Percentiles rank a stretch among this genome's conserved stretches.
Conservation (phyloP, 352 stramenopile genomes). For the Phytophthora cactorum region DNA sequence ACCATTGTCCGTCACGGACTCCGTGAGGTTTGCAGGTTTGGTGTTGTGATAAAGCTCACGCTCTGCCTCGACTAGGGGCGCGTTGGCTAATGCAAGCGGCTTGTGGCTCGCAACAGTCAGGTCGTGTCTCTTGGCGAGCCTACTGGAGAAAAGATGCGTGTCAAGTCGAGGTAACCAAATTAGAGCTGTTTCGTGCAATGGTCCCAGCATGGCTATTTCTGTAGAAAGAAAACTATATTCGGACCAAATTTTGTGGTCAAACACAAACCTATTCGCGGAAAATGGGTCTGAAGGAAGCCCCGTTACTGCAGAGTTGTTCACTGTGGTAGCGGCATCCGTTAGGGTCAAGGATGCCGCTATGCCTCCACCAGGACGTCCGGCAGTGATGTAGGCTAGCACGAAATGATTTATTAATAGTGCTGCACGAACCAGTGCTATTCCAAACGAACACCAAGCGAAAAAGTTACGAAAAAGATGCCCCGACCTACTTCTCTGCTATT, state of each 20-base stretch:
- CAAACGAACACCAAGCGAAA: constrained; percentile 5
- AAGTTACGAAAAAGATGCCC: constrained; percentile 22
- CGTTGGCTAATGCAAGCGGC: constrained; percentile 28
- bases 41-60: constrained; percentile 16
- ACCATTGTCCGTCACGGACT: background rate
- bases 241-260: too few species aligned
- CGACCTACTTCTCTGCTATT: constrained; percentile 32
- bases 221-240: too few species aligned
- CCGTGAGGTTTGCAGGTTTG: constrained; percentile 1
- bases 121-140: constrained; percentile 16
- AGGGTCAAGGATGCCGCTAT: too few species aligned
- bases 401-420: too few species aligned
- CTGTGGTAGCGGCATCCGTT: too few species aligned
- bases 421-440: background rate
- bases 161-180: constrained; percentile 10
- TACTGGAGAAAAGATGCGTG: constrained; percentile 35
- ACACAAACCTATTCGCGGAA: too few species aligned
- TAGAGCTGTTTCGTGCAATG: too few species aligned
- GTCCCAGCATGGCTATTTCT: too few species aligned
- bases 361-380: too few species aligned
- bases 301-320: too few species aligned
- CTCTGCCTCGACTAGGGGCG: constrained; percentile 11
- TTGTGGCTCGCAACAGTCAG: constrained; percentile 23
- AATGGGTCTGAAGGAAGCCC: too few species aligned
- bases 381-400: too few species aligned